phyloP scores from a whole-genome alignment of 352 stramenopile species.

The Halophytophthora batemanensis region DNA sequence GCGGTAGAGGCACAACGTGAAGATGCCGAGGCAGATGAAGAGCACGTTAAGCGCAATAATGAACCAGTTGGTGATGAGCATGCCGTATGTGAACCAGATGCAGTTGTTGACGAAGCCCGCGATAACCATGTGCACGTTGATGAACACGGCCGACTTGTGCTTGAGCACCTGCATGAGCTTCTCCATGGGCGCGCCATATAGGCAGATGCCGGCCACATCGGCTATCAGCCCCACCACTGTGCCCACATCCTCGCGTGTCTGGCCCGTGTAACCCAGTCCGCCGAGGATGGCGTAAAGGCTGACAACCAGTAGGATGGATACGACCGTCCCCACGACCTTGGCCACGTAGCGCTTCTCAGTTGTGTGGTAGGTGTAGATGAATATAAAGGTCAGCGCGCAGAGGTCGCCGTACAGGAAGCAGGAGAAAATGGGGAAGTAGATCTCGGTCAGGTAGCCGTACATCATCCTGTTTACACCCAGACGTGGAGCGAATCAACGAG shows the following conservation, averaged over 20 bases:
- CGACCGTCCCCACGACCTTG: slow-evolving; percentile 7
- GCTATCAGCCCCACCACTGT: slow-evolving; percentile 33
- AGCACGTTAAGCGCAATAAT: slow-evolving; percentile 28
- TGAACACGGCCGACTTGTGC: slow-evolving; percentile 33
- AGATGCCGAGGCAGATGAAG: slow-evolving; percentile 19
- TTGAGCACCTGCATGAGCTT: slow-evolving; percentile 37
- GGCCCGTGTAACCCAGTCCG: slow-evolving; percentile 20
- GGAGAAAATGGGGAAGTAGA: slow-evolving; percentile 37
- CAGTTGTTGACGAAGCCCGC: slow-evolving; percentile 33
- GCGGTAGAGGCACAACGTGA: slow-evolving; percentile 31
- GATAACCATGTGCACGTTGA: slow-evolving; percentile 33
- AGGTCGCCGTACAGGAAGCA: slow-evolving; percentile 32
- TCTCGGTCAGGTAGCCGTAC: slow-evolving; percentile 31
- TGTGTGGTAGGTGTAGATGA: slow-evolving; percentile 32
- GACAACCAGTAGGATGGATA: slow-evolving; percentile 23
- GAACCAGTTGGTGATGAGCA: slow-evolving; percentile 23
- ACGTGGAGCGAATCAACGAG: neutral
- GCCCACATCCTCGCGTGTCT: slow-evolving; percentile 29
- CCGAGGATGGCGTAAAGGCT: slow-evolving; percentile 40
- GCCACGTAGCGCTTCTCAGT: slow-evolving; percentile 21
- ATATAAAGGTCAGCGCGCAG: slow-evolving; percentile 21
- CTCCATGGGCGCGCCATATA: slow-evolving; percentile 46
- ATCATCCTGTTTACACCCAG: slow-evolving; percentile 28
- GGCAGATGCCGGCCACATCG: slow-evolving; percentile 33
- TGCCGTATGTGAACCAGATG: slow-evolving; percentile 34